These are phyloP conservation scores for Ajuga chamaepitys DNA, from an alignment of 257 asterid genomes.

Conservation along the genomic window DNA sequence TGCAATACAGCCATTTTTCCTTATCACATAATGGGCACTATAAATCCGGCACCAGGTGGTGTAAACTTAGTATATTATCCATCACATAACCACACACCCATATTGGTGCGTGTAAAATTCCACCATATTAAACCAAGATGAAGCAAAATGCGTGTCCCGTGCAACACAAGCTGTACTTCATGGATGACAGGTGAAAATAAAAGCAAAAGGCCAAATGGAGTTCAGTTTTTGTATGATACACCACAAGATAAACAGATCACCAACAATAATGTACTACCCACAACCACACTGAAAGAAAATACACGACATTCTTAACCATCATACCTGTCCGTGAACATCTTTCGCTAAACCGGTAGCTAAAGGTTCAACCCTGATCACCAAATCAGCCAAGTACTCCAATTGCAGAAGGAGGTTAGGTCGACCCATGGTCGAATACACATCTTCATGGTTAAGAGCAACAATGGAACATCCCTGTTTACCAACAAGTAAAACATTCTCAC, in stretches of 20 bases:
- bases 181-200: background rate
- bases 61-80: too few species aligned
- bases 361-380: conserved; percentile 76
- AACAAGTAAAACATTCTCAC: conserved; percentile 11
- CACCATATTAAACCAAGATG: background rate
- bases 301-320: background rate
- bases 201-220: background rate
- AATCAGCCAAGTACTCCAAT: conserved; percentile 67
- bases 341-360: conserved; percentile 88
- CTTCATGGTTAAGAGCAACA: conserved; percentile 68
- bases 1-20: too few species aligned
- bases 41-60: too few species aligned
- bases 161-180: too few species aligned
- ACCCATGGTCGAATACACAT: conserved; percentile 55
- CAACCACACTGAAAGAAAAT: background rate
- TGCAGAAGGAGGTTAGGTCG: conserved; percentile 49
- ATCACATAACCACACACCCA: too few species aligned
- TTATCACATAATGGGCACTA: too few species aligned
- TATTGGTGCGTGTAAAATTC: too few species aligned
- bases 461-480: conserved; percentile 56
- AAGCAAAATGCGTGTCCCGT: too few species aligned
- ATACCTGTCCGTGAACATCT: conserved; percentile 97
- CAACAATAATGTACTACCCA: background rate
- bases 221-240: too few species aligned
- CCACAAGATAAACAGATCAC: background rate